Percentiles rank a stretch among this genome's conserved stretches.
Conservation (phyloP, 371 early-diverging fungal genomes). For the Cokeromyces recurvatus region DNA sequence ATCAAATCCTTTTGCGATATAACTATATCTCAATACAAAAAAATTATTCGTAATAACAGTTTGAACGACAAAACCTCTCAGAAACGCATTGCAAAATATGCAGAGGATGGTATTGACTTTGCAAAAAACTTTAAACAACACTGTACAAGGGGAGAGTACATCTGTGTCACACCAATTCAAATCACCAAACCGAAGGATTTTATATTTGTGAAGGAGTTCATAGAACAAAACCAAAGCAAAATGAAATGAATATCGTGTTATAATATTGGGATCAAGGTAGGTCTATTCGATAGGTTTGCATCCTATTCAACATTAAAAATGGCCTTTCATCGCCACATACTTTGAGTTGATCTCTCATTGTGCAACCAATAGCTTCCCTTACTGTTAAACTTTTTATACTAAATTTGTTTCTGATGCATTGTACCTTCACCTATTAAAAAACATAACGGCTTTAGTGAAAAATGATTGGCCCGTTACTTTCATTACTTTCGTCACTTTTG, state of each 20-base stretch:
- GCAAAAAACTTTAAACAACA: conserved; percentile 8
- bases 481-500: conserved; percentile 2
- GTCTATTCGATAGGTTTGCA: conserved; percentile 5
- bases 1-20: conserved; percentile 11
- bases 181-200: conserved; percentile 4
- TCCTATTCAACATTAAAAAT: conserved; percentile 7
- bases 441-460: no score
- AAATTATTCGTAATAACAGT: conserved; percentile 10
- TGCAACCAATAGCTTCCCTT: conserved; percentile 8
- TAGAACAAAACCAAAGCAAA: conserved; percentile 6
- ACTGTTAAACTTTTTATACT: conserved; percentile 3
- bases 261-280: conserved; percentile 6
- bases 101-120: conserved; percentile 8
- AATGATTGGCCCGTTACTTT: no score
- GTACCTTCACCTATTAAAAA: conserved; percentile 4
- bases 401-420: conserved; percentile 2
- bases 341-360: conserved; percentile 8
- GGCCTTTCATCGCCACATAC: conserved; percentile 9
- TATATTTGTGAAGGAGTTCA: conserved; percentile 9
- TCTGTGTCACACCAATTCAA: conserved; percentile 12
- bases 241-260: conserved; percentile 7
- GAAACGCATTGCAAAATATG: conserved; percentile 10
- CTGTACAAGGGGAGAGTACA: conserved; percentile 4
- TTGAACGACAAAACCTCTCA: neutral
- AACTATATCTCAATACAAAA: conserved; percentile 5